Conservation (phyloP, 1,139 yeast species). For the Protomyces inundatus region DNA sequence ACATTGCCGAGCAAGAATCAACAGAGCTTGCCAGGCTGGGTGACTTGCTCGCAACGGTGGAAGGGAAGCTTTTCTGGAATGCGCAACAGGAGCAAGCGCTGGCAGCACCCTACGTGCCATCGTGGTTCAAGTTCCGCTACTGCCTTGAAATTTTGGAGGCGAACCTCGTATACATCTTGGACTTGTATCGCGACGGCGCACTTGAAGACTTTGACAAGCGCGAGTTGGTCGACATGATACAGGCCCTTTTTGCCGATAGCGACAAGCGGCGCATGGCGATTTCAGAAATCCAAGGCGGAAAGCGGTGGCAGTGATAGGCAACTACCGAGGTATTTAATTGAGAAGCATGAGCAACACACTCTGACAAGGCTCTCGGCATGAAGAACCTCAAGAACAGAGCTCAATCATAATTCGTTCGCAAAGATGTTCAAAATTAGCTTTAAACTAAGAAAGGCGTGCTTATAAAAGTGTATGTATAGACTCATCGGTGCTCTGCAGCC, state of each 20-base stretch:
- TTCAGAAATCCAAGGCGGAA: not conserved
- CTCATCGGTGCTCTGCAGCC: constrained; percentile 1
- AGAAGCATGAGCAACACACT: too few species aligned
- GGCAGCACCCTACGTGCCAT: constrained; percentile 39
- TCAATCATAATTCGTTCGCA: too few species aligned
- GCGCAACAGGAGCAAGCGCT: constrained; percentile 27
- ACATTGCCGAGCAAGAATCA: constrained; percentile 22
- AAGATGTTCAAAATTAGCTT: too few species aligned
- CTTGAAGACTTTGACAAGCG: constrained; percentile 63
- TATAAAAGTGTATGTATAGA: not conserved
- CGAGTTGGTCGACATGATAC: constrained; percentile 60
- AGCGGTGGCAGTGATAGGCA: not conserved
- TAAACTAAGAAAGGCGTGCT: not conserved
- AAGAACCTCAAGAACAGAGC: too few species aligned
- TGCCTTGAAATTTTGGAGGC: constrained; percentile 39
- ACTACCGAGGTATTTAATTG: not conserved
- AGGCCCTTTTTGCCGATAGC: constrained; percentile 65
- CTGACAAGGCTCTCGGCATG: too few species aligned
- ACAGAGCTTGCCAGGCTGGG: constrained; percentile 7
- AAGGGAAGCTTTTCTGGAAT: constrained; percentile 16
- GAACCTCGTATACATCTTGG: constrained; percentile 62
- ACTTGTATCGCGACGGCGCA: constrained; percentile 64
- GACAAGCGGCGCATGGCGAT: constrained; percentile 47
- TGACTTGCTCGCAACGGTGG: constrained; percentile 1
- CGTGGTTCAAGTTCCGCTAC: constrained; percentile 42